Evolutionary conservation across 2,329 filamentous ascomycete species (phyloP).

Genomic region (Delphinella strobiligena): DNA sequence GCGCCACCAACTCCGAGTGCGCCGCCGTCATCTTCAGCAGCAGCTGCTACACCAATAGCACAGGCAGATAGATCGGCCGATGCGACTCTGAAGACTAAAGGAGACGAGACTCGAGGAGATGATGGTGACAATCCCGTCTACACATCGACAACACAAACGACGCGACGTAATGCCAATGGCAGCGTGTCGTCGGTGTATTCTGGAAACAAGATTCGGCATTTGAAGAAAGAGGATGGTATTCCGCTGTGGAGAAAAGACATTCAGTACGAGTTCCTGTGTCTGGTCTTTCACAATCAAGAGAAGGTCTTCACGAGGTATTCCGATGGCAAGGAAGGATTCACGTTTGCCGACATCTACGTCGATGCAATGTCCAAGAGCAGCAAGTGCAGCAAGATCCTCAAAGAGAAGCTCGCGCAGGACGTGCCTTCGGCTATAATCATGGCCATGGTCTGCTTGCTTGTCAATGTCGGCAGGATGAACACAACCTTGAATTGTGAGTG

Average conservation of each 20-base stretch:
- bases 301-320: constrained; percentile 86
- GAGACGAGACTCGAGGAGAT: constrained; percentile 3
- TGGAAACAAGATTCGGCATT: constrained; percentile 66
- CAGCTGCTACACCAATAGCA: constrained; percentile 5
- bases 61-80: not conserved
- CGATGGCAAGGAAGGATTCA: constrained; percentile 59
- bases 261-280: constrained; percentile 72
- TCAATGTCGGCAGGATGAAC: constrained; percentile 98
- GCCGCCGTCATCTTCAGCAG: constrained; percentile 9
- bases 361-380: constrained; percentile 97
- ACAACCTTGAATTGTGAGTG: constrained; percentile 90
- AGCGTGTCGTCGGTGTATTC: constrained; percentile 56
- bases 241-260: constrained; percentile 81
- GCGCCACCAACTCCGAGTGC: constrained; percentile 5
- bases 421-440: constrained; percentile 88
- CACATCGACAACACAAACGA: constrained; percentile 38
- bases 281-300: constrained; percentile 64
- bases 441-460: constrained; percentile 97
- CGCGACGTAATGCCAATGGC: constrained; percentile 50
- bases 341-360: constrained; percentile 92
- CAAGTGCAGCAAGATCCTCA: constrained; percentile 96
- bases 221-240: constrained; percentile 83
- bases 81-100: constrained; percentile 5
- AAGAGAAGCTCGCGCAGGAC: constrained; percentile 90
- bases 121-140: constrained; percentile 24